Base-by-base conservation (phyloP, 768 basidiomycete genomes). In the Leccinum subgranulosum region DNA sequence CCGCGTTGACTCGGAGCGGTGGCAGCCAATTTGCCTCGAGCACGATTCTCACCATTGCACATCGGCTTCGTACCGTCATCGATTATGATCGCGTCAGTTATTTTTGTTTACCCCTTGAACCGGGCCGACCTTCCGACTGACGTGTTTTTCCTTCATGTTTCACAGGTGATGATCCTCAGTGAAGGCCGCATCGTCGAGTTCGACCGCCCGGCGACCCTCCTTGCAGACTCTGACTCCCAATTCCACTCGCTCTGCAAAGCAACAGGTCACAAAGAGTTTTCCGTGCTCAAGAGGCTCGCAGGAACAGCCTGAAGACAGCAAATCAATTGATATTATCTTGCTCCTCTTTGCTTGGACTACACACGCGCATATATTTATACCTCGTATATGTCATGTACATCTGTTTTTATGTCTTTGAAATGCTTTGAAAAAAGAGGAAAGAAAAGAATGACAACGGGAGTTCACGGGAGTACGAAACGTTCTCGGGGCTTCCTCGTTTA, bases 1-100 rank as follows among this genome's bases (percentile, higher is more conserved):
- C 11, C 5, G 15, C 14, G 23, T 47, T 7, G 17, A 49, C 57
- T 61, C 3, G 55, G 39, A 15, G 23, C 23, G 31, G 52, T 21
- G 46, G 4, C 64, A 89, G 87, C 12, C 85, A 88, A 75, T 93
- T 92, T 60, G 84, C 87, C 4, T 80, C 86, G 17, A 90, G 87
- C 68, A 94, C 90, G 0, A 90, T 92, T 55, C 73, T 92, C 31
- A 92, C 90, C 1, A 91, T 93, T 55, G 90, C 91, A 12, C 91
- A 93, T 73, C 82, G 87, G 10, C 75, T 90, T 55, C 79, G 86
- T 4, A 89, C 88, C 3, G 86, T 90, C 50, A 91, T 94, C 55
- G 90, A 93, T 65, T 94, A 92, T 62, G 87, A 93, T 69, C 81
- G 86, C 62, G 88, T 87, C 73, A 57, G 86, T 75, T 23, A 12